Conservation (phyloP, 1,284 basidiomycete species). For the Ceratobasidium sp. region DNA sequence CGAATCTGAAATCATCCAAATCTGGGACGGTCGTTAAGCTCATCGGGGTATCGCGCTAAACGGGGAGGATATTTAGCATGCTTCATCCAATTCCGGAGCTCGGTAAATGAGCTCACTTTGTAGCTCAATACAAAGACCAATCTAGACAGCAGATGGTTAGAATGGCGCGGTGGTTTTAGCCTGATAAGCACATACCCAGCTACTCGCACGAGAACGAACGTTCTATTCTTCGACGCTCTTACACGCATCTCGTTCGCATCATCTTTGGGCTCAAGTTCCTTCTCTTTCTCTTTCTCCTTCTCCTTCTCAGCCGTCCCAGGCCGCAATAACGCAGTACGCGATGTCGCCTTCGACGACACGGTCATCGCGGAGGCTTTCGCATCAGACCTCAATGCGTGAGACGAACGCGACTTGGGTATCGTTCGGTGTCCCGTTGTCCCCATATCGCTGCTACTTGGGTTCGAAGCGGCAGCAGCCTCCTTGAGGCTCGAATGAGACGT, state of each 20-base stretch:
- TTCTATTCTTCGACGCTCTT: slow-evolving; percentile 78
- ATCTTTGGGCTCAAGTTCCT: slow-evolving; percentile 51
- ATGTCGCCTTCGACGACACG: slow-evolving; percentile 9
- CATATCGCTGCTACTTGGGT: background rate
- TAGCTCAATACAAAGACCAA: slow-evolving; percentile 60
- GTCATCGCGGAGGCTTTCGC: slow-evolving; percentile 10
- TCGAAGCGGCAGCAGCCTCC: slow-evolving; percentile 10
- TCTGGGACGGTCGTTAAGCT: slow-evolving; percentile 58
- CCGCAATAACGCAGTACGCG: slow-evolving; percentile 8
- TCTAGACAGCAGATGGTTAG: slow-evolving; percentile 18
- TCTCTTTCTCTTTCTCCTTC: slow-evolving; percentile 32
- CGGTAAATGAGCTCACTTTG: slow-evolving; percentile 57
- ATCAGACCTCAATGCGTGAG: slow-evolving; percentile 26
- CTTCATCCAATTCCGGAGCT: background rate
- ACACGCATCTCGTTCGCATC: slow-evolving; percentile 84
- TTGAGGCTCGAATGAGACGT: slow-evolving; percentile 37
- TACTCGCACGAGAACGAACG: slow-evolving; percentile 86
- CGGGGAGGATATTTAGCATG: background rate
- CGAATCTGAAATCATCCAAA: slow-evolving; percentile 65
- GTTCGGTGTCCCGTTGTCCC: slow-evolving; percentile 10
- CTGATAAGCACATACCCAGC: slow-evolving; percentile 67
- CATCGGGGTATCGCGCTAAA: slow-evolving; percentile 62
- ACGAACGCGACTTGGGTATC: slow-evolving; percentile 37
- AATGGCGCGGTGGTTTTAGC: slow-evolving; percentile 44
- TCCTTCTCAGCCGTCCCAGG: slow-evolving; percentile 19